Conservation (phyloP, 768 basidiomycete species). For the Phlebiopsis flavidoalba region DNA sequence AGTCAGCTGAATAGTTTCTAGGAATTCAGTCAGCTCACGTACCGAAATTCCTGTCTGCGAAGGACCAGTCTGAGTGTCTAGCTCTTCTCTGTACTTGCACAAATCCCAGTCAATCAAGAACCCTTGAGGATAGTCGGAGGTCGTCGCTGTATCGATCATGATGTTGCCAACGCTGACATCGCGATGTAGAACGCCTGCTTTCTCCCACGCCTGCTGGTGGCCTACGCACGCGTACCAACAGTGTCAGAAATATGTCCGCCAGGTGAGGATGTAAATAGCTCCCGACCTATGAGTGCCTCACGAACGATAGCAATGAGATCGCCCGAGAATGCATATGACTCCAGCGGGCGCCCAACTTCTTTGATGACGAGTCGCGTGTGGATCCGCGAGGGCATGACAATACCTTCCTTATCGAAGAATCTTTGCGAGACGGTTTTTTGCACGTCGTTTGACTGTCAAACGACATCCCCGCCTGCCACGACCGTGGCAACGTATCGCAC, state of each 20-base stretch:
- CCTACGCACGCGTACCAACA: not conserved
- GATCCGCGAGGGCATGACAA: not conserved
- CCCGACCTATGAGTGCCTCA: not conserved
- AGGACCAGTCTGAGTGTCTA: not conserved
- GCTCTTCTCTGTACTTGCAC: slow-evolving; percentile 3
- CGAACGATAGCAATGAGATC: not conserved
- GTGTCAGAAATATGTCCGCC: not conserved
- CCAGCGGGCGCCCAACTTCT: not conserved
- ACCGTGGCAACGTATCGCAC: not conserved
- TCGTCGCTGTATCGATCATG: not conserved
- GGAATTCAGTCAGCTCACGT: not conserved
- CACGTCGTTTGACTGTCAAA: not conserved
- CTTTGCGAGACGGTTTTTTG: not conserved
- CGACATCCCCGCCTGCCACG: not conserved
- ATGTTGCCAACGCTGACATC: slow-evolving; percentile 3
- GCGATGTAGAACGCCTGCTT: slow-evolving; percentile 1
- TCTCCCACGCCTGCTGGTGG: slow-evolving; percentile 3
- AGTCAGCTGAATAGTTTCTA: too few relatives aligned
- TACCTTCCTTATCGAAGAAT: not conserved
- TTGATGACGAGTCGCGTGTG: not conserved
- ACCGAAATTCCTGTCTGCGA: not conserved
- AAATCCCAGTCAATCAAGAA: slow-evolving; percentile 12
- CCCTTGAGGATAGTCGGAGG: not conserved
- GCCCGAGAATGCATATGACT: not conserved
- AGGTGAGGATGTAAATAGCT: not conserved